These are phyloP conservation scores for Voacanga thouarsii DNA, from an alignment of 257 asterid genomes.

Conservation along the genomic window DNA sequence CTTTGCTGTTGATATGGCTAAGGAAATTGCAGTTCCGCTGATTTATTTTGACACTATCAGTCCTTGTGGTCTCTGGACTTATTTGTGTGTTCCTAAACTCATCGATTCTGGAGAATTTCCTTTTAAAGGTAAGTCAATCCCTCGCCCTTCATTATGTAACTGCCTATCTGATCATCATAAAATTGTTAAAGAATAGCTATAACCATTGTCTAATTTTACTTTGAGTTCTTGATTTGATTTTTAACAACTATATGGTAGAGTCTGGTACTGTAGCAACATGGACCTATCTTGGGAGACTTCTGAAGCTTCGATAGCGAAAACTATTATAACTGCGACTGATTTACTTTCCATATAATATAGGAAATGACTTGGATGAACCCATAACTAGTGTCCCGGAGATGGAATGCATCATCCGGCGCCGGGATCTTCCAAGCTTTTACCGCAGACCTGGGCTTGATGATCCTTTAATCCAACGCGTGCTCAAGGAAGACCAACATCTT, in stretches of 20 bases:
- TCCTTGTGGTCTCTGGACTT: slow-evolving; percentile 57
- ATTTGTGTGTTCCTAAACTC: slow-evolving; percentile 53
- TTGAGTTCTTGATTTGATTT: not conserved
- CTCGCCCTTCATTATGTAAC: not conserved
- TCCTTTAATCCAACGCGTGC: slow-evolving; percentile 18
- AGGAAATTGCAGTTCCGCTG: slow-evolving; percentile 28
- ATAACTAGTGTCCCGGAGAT: slow-evolving; percentile 40
- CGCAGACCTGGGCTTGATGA: slow-evolving; percentile 32
- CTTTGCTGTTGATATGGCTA: slow-evolving; percentile 42
- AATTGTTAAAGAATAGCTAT: not conserved
- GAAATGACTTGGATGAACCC: slow-evolving; percentile 41
- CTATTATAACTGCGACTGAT: too few relatives aligned
- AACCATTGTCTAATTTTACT: not conserved
- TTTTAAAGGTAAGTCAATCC: slow-evolving; percentile 36
- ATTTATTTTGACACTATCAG: slow-evolving; percentile 55
- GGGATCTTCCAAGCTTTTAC: slow-evolving; percentile 65
- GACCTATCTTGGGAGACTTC: not conserved
- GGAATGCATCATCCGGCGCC: slow-evolving; percentile 60
- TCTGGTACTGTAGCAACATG: not conserved
- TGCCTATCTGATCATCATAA: not conserved
- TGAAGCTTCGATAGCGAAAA: too few relatives aligned
- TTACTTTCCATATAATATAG: slow-evolving; percentile 17
- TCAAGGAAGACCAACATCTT: slow-evolving; percentile 33
- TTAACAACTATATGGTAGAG: too few relatives aligned
- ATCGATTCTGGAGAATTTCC: slow-evolving; percentile 58